Evolutionary conservation across 371 early-diverging fungal species (phyloP).

Genomic region (Rhizomucor pusillus): DNA sequence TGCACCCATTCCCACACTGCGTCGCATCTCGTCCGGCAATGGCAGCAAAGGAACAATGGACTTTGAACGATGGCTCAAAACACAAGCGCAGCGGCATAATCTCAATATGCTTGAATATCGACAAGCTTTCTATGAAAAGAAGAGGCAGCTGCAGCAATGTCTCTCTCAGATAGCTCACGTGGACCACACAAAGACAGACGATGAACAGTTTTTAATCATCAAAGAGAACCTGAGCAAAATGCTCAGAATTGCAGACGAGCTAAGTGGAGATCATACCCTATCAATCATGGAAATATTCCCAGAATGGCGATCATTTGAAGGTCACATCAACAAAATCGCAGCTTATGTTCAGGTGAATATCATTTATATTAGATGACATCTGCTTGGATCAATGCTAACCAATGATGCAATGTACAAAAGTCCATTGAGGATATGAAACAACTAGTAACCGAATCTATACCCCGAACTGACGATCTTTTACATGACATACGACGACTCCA

Average conservation of each 20-base stretch:
- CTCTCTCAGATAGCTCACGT: constrained; percentile 16
- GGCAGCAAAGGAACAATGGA: constrained; percentile 5
- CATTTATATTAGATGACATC: no score
- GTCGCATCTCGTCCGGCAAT: constrained; percentile 1
- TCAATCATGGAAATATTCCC: constrained; percentile 33
- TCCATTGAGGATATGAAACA: constrained; percentile 44
- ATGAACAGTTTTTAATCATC: constrained; percentile 23
- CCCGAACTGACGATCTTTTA: constrained; percentile 33
- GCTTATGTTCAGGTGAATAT: constrained; percentile 34
- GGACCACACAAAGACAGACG: constrained; percentile 16
- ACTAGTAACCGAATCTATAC: constrained; percentile 23
- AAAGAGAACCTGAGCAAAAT: constrained; percentile 26
- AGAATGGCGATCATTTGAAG: constrained; percentile 40
- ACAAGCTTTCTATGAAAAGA: constrained; percentile 15
- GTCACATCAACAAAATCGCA: constrained; percentile 25
- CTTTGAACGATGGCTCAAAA: constrained; percentile 18
- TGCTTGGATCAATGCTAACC: no score
- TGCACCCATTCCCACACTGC: constrained; percentile 1
- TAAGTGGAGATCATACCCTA: constrained; percentile 34
- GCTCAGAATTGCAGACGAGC: constrained; percentile 28
- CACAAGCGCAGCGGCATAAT: constrained; percentile 19
- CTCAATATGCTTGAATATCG: constrained; percentile 12
- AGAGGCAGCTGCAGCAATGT: constrained; percentile 23
- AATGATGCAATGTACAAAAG: constrained; percentile 9
- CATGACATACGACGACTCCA: constrained; percentile 36